Conservation (phyloP, 2,329 filamentous ascomycete species). For the Aspergillus ochraceus region DNA sequence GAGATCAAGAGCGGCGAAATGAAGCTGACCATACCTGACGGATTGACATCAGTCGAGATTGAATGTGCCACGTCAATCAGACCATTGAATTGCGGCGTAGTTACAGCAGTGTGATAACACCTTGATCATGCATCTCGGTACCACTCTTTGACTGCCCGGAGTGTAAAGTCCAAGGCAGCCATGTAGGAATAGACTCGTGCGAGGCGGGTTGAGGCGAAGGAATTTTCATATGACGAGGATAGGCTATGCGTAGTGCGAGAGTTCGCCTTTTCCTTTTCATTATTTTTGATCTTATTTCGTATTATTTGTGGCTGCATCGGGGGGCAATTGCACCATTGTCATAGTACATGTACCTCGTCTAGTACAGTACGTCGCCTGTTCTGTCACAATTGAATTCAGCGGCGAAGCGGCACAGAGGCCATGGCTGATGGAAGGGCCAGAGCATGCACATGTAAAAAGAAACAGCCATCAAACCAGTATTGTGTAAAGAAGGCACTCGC, state of each 20-base stretch:
- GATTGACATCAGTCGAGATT: constrained; percentile 2
- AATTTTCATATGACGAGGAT: neutral
- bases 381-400: neutral
- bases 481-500: constrained; percentile 11
- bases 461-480: constrained; percentile 1
- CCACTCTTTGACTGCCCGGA: constrained; percentile 1
- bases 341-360: neutral
- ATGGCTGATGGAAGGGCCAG: neutral
- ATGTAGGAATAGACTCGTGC: neutral
- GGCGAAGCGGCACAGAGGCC: neutral
- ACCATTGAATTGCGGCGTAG: constrained; percentile 6
- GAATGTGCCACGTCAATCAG: constrained; percentile 21
- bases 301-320: neutral
- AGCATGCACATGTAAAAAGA: constrained; percentile 4
- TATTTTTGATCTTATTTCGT: neutral
- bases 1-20: neutral
- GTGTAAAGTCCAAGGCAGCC: neutral
- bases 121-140: constrained; percentile 14
- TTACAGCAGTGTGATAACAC: constrained; percentile 15
- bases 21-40: neutral
- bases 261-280: neutral
- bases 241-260: neutral
- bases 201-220: neutral
- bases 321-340: neutral
- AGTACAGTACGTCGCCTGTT: neutral